Conservation (phyloP, 2,329 filamentous ascomycete species). For the Exophiala sp. region DNA sequence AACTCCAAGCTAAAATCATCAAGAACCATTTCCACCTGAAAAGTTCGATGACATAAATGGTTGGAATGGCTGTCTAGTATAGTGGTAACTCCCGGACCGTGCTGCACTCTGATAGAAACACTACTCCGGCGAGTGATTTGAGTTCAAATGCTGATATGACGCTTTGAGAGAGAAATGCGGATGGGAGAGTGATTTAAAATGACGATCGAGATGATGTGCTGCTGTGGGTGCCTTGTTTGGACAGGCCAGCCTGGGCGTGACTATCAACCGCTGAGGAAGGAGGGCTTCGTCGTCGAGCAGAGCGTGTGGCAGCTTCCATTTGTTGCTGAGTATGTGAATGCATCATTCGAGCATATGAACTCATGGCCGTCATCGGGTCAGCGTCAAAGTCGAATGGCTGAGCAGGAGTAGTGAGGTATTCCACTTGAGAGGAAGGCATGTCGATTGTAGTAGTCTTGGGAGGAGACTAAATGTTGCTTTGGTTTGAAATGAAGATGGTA, state of each 20-base stretch:
- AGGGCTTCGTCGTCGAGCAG: slow-evolving; percentile 38
- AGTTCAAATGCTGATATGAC: neutral
- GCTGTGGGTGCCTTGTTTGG: slow-evolving; percentile 19
- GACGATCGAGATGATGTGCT: slow-evolving; percentile 25
- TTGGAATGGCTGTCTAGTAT: neutral
- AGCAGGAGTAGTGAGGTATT: slow-evolving; percentile 22
- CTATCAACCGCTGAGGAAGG: slow-evolving; percentile 13
- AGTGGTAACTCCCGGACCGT: neutral
- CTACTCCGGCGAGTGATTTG: neutral
- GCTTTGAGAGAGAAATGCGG: neutral
- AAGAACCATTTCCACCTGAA: too few species aligned
- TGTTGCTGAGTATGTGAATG: slow-evolving; percentile 63
- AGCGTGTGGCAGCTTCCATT: slow-evolving; percentile 57
- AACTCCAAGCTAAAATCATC: neutral
- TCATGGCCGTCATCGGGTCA: slow-evolving; percentile 27
- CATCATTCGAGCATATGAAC: slow-evolving; percentile 58
- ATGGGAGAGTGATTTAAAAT: slow-evolving; percentile 9
- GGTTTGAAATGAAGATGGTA: neutral
- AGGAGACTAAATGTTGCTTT: neutral
- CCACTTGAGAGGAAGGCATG: slow-evolving; percentile 25
- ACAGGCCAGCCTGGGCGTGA: slow-evolving; percentile 13
- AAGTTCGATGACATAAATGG: neutral
- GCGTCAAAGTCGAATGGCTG: slow-evolving; percentile 23
- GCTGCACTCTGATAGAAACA: neutral
- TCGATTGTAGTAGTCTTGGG: slow-evolving; percentile 1